Evolutionary conservation across 495 filamentous ascomycete species (phyloP), one percentile per base, ranked within the genome.

Genomic region (Neurospora discreta): DNA sequence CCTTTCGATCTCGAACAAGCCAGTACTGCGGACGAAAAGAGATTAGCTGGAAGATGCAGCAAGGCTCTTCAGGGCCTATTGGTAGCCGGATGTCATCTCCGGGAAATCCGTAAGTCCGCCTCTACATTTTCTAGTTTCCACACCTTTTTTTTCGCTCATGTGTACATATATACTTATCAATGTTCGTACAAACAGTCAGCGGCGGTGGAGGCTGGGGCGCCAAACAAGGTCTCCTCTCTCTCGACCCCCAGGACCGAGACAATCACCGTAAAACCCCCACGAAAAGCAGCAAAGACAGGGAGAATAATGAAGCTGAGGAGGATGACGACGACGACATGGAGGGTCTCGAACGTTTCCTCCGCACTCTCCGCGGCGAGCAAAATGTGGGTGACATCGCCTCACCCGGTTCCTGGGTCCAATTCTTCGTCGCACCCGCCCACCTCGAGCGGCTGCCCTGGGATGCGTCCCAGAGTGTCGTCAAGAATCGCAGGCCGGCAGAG

Each of bases 121-220:
- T 65, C 23, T 6, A 4, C 5, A 20, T 36, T 11, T 23, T 58
- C 40, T 23, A n/a, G 30, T 18, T 9, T 58, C 26, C n/a, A 13
- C 20, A 20, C 39, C 9, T 58, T 3, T 20, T 58, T 11, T 0
- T 23, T 58, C 23, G 33, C 2, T 5, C 33, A 36, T 36, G 33
- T 33, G 5, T 13, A 5, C 26, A 42, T 36, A 71, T 71, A 23
- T 73, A 42, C 42, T 41, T 36, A 40, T 67, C 33, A 71, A 71
- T 40, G 73, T 74, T 23, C 20, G 26, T 26, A 26, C 20, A 58
- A 58, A n/a, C 72, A 88, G 88, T 95, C 71, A 95, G 92, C 78
- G 94, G 94, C 26, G 94, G 94, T 73, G 94, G 94, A 69, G 94
- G 94, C 65, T 97, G 94, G 94, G 94, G 94, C 6, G 83, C 88